These are phyloP conservation scores for Plasmodium adleri DNA, from an alignment of 169 alveolate species.

Conservation along the genomic window DNA sequence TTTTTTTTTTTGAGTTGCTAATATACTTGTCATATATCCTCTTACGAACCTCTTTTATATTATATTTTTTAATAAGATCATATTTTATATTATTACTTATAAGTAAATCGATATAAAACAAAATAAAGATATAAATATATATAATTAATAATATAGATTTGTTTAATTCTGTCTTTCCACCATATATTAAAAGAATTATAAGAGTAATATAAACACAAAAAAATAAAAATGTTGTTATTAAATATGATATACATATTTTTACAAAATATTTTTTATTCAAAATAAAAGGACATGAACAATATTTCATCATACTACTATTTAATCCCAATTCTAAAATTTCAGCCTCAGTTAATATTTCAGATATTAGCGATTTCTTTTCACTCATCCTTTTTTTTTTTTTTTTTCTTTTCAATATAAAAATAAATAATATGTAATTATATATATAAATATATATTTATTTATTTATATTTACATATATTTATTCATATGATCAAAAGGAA, in stretches of 20 bases:
- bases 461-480: too few species aligned
- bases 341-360: constrained; percentile 61
- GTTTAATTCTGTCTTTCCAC: constrained; percentile 5
- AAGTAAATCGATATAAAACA: constrained; percentile 41
- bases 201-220: constrained; percentile 53
- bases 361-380: constrained; percentile 23
- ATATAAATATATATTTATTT: background rate
- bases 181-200: background rate
- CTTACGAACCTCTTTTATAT: constrained; percentile 35
- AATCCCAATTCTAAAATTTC: constrained; percentile 63
- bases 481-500: too few species aligned
- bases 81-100: constrained; percentile 46
- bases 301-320: constrained; percentile 31
- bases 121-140: constrained; percentile 40
- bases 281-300: constrained; percentile 62
- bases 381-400: background rate
- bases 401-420: background rate
- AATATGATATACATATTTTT: constrained; percentile 35
- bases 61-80: constrained; percentile 33
- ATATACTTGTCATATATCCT: constrained; percentile 30
- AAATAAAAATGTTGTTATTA: constrained; percentile 32
- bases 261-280: constrained; percentile 34
- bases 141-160: constrained; percentile 24
- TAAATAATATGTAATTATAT: too few species aligned
- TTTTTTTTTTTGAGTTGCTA: background rate